Percentiles rank a stretch among this genome's conserved stretches.
These are phyloP conservation scores for Glaciozyma antarctica DNA, from an alignment of 768 basidiomycete species.

Conservation along the genomic window DNA sequence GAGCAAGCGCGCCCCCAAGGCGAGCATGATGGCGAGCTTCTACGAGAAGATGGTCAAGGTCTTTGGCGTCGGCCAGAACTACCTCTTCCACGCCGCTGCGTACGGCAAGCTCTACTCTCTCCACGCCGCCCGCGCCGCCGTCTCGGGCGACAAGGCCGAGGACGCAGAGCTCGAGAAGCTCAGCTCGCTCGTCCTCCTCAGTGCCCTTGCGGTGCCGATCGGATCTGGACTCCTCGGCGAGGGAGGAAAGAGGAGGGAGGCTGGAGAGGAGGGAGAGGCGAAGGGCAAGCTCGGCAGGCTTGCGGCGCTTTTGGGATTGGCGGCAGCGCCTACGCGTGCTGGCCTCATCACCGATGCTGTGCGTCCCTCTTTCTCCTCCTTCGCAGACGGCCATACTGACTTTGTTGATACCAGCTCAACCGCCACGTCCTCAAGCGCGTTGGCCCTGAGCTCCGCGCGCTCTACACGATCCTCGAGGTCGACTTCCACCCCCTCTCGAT, in stretches of 20 bases:
- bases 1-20: slow-evolving; percentile 84
- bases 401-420: slow-evolving; percentile 50
- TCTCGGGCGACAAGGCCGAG: slow-evolving; percentile 55
- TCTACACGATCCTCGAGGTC: slow-evolving; percentile 81
- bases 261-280: slow-evolving; percentile 44
- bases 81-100: slow-evolving; percentile 90
- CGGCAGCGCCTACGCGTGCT: slow-evolving; percentile 74
- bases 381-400: slow-evolving; percentile 4
- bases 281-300: slow-evolving; percentile 67
- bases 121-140: slow-evolving; percentile 41
- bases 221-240: slow-evolving; percentile 42
- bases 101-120: slow-evolving; percentile 77
- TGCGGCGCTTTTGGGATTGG: slow-evolving; percentile 72
- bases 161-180: slow-evolving; percentile 70
- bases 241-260: slow-evolving; percentile 13
- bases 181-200: slow-evolving; percentile 83
- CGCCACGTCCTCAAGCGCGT: slow-evolving; percentile 69
- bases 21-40: slow-evolving; percentile 96
- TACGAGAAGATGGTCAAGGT: slow-evolving; percentile 96
- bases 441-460: slow-evolving; percentile 60
- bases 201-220: slow-evolving; percentile 86
- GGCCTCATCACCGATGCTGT: slow-evolving; percentile 80
- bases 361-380: slow-evolving; percentile 38
- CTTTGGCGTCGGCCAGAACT: slow-evolving; percentile 88
- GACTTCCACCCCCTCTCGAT: slow-evolving; percentile 87